These are phyloP conservation scores for Candida montana DNA, from an alignment of 805 yeast species.

Conservation along the genomic window DNA sequence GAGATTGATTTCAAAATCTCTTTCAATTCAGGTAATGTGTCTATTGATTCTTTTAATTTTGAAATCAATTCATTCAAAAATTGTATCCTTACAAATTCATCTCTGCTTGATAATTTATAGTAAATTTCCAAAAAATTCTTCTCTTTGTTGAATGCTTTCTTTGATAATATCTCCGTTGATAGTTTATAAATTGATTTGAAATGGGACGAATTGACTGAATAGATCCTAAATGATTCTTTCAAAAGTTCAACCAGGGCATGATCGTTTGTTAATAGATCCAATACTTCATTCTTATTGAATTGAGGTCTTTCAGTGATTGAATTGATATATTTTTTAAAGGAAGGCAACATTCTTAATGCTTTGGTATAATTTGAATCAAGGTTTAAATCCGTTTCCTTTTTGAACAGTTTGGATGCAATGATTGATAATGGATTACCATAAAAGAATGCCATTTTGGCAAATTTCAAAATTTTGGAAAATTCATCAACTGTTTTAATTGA, in stretches of 20 bases:
- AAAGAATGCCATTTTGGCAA: conserved; percentile 23
- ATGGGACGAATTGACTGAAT: conserved; percentile 11
- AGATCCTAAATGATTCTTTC: conserved; percentile 15
- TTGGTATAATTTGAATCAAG: conserved; percentile 13
- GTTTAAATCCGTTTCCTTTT: not conserved
- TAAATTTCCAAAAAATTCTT: conserved; percentile 20
- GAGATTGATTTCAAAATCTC: conserved; percentile 11
- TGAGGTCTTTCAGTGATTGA: conserved; percentile 7
- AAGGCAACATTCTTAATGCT: conserved; percentile 31
- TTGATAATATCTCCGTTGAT: conserved; percentile 15
- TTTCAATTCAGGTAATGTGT: conserved; percentile 5
- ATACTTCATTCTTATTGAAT: conserved; percentile 6
- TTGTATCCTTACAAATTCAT: conserved; percentile 20
- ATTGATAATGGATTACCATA: conserved; percentile 20
- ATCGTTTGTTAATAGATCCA: conserved; percentile 19
- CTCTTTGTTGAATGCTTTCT: conserved; percentile 12
- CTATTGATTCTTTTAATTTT: conserved; percentile 10
- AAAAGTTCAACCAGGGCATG: conserved; percentile 11
- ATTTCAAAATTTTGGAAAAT: conserved; percentile 19
- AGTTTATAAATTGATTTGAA: conserved; percentile 17
- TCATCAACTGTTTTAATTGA: conserved; percentile 23
- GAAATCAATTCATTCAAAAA: conserved; percentile 21
- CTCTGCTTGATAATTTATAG: conserved; percentile 19
- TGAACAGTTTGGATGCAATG: conserved; percentile 9
- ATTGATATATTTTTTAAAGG: conserved; percentile 27